Evolutionary conservation across 2,329 filamentous ascomycete species (phyloP), one percentile per base, ranked within the genome.

Genomic region (Monilinia polystroma): DNA sequence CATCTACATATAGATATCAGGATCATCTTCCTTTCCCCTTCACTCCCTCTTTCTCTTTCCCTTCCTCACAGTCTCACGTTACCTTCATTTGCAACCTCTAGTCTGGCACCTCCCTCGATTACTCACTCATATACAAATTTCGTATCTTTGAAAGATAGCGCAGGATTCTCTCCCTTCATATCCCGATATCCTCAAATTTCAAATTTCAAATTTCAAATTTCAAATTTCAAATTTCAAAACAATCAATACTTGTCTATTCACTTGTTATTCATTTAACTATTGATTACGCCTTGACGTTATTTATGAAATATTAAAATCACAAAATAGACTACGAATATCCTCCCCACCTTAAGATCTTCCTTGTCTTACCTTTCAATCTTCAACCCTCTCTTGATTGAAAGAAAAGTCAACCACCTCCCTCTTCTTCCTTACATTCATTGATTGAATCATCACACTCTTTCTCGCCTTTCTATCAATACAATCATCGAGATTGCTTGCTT

Each of bases 361-460:
- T 41, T 26, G 41, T 43, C 47, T 38, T 63, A 26, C 18, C 49
- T 14, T 11, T 41, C 38, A 3, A 35, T 4, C 32, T 35, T 35
- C 32, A 35, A 35, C 32, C 32, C 7, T 35, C 32, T 52, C 12
- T 43, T 53, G 18, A 60, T 26, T 43, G 14, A 43, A 60, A 45
- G 14, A 43, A 60, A 45, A 57, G 55, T 66, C 55, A n/a, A 38
- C 47, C 5, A 14, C 18, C 45, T 47, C 26, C 41, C 57, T 58
- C 18, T 65, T n/a, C 45, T 60, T 62, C 64, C 64, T 66, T 55
- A 53, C 66, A 68, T 72, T 70, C 71, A 70, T 70, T 70, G 70
- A 70, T 70, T 71, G 70, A 72, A 70, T 70, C 65, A 58, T 16
- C 56, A 66, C 60, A 68, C 47, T 70, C 66, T 18, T 41, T 62